These are phyloP conservation scores for Colletotrichum orchidophilum DNA, from an alignment of 2,329 filamentous ascomycete species.

Conservation along the genomic window DNA sequence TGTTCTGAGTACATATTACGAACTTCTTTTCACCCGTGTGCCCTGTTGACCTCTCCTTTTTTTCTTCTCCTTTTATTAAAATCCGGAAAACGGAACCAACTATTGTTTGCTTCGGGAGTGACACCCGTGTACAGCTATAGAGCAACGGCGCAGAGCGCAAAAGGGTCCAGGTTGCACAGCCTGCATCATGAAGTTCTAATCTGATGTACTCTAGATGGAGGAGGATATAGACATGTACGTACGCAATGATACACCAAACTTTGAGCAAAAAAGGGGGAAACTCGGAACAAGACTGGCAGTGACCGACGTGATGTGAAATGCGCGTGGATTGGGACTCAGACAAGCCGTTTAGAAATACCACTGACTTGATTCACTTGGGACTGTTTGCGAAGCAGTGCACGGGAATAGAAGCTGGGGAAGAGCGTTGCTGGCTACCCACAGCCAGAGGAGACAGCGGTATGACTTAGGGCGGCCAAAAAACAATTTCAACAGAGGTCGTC, in stretches of 20 bases:
- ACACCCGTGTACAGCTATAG: slow-evolving; percentile 46
- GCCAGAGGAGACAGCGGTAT: too few relatives aligned
- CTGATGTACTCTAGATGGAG: slow-evolving; percentile 53
- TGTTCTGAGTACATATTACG: slow-evolving; percentile 33
- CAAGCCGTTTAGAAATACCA: not conserved
- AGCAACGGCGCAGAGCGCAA: slow-evolving; percentile 48
- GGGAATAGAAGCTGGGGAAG: not conserved
- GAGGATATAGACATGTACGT: slow-evolving; percentile 52
- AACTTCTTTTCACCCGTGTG: slow-evolving; percentile 17
- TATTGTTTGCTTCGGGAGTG: slow-evolving; percentile 1
- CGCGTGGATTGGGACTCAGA: not conserved
- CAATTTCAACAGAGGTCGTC: not conserved
- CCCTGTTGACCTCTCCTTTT: not conserved
- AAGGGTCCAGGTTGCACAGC: slow-evolving; percentile 42
- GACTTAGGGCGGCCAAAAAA: not conserved
- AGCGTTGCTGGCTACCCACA: not conserved
- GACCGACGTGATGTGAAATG: not conserved
- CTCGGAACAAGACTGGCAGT: not conserved
- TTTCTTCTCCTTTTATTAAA: not conserved
- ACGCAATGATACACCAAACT: slow-evolving; percentile 41
- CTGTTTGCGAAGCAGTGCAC: not conserved
- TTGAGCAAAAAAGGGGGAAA: not conserved
- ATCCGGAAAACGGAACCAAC: slow-evolving; percentile 10
- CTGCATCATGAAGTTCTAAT: slow-evolving; percentile 51
- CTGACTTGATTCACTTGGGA: not conserved